phyloP scores from a whole-genome alignment of 2,329 filamentous ascomycete genomes.

The Paracoccidioides brasiliensis region DNA sequence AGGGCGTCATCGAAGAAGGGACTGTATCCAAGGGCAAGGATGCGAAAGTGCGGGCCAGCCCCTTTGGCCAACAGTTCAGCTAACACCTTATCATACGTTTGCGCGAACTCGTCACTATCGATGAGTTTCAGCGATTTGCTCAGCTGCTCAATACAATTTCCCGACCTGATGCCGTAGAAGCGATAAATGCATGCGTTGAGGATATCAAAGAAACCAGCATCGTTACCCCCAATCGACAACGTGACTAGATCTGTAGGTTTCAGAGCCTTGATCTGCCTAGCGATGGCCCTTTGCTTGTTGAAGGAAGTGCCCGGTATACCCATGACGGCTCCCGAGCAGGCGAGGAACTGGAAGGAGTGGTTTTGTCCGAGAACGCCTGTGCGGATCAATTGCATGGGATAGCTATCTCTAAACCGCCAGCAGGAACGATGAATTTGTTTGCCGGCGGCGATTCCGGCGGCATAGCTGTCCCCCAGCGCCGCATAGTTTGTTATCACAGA shows the following conservation, averaged over 20 bases:
- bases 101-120: slow-evolving; percentile 9
- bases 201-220: slow-evolving; percentile 17
- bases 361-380: slow-evolving; percentile 7
- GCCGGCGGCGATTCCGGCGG: slow-evolving; percentile 17
- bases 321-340: slow-evolving; percentile 16
- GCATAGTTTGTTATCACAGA: slow-evolving; percentile 11
- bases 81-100: slow-evolving; percentile 12
- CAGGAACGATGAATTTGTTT: slow-evolving; percentile 10
- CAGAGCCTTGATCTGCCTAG: slow-evolving; percentile 5
- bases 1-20: slow-evolving; percentile 15
- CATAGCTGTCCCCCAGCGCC: slow-evolving; percentile 18
- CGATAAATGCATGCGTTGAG: slow-evolving; percentile 19
- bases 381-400: slow-evolving; percentile 15
- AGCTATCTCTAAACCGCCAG: slow-evolving; percentile 16
- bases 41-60: slow-evolving; percentile 13
- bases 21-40: slow-evolving; percentile 13
- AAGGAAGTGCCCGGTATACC: slow-evolving; percentile 10
- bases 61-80: slow-evolving; percentile 14
- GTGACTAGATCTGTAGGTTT: slow-evolving; percentile 13
- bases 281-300: slow-evolving; percentile 5
- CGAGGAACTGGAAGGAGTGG: slow-evolving; percentile 14
- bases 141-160: slow-evolving; percentile 5
- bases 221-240: slow-evolving; percentile 18
- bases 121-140: slow-evolving; percentile 2
- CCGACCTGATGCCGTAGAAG: slow-evolving; percentile 11